Base-by-base conservation (phyloP, 2,329 filamentous ascomycete genomes). In the Talaromyces amestolkiae region DNA sequence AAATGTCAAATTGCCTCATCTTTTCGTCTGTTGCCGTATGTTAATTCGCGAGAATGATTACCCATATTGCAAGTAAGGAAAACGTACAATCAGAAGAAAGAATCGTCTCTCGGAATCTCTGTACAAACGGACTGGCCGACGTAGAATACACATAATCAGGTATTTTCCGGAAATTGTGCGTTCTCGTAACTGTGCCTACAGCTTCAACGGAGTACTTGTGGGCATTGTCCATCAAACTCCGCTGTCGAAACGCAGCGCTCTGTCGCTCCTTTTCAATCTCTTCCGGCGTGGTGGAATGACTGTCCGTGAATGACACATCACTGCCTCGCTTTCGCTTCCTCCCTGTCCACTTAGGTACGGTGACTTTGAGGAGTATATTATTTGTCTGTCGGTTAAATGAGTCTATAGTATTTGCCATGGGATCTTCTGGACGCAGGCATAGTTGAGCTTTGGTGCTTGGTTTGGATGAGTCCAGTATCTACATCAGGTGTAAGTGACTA, bases 111-210 rank as follows among this genome's bases (percentile, higher is more conserved):
- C 86, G 84, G 65, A 97, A 87, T 66, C 88, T 86, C 37, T 84
- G 84, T 72, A 93, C 87, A 75, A 96, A 91, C 0, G 85, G 80
- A 54, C 89, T 89, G 41, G 85, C 84, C 15, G 84, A 83, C 60
- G 90, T 88, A 24, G 91, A 87, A 78, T 89, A 94, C 72, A 96
- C 92, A 73, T 96, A 96, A 77, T 98, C 94, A 9, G 92, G 89
- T 69, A 96, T 76, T 84, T 89, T 89, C 74, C 94, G 87, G 77
- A 96, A 99, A 43, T 94, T 87, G 81, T 98, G 93, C 0, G 90
- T 95, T 70, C 91, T 87, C 64, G 88, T 86, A 67, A 97, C 86
- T 22, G 87, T 78, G 8, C 92, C 92, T 3, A 93, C 84, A 1
- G 88, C 84, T 70, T 93, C 87, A 35, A 92, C 84, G 4, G 83